Base-by-base conservation (phyloP, 2,329 filamentous ascomycete genomes). In the Myriosclerotinia duriaeana region DNA sequence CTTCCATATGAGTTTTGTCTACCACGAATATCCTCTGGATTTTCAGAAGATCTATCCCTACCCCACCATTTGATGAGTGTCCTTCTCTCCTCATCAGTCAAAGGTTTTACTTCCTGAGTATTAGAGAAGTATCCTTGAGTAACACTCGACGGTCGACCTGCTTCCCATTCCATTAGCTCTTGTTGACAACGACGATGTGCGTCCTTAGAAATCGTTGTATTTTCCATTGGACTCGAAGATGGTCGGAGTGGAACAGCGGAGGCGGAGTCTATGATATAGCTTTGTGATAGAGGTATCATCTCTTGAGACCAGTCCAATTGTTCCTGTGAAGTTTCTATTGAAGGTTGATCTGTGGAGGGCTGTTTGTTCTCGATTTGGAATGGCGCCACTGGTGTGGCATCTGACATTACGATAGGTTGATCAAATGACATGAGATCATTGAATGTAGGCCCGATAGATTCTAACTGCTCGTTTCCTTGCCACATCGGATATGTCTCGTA, bases 191-290 rank as follows among this genome's bases (percentile, higher is more conserved):
- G 53, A 20, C 6, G 14, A 30, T 40, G n/a, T 30, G 6, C 30
- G 2, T 58, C 44, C 22, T 42, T 15, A 34, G 22, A 50, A 17
- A n/a, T 65, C 34, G n/a, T 46, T 15, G 62, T 65, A 5, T 65
- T 65, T 50, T 65, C 62, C 62, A 65, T 59, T n/a, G 62, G 53
- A n/a, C 62, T 65, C 30, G 62, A 65, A n/a, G 62, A 59, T n/a
- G 62, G 62, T 26, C 62, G 53, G 4, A 59, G 34, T 26, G 34
- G 22, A 12, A 44, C 22, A 20, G 42, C n/a, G 15, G 53, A 65
- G 7, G 42, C 14, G 17, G 53, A 22, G 17, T 58, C 62, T 50
- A 38, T 50, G 6, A 34, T 12, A 48, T 60, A 50, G 14, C 3
- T 38, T 9, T 36, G 30, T 26, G 34, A 9, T 34, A 26, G 58